Evolutionary conservation across 2,329 filamentous ascomycete genomes (phyloP), one percentile per base, ranked within the genome.

Genomic region (Aspergillus terreus): DNA sequence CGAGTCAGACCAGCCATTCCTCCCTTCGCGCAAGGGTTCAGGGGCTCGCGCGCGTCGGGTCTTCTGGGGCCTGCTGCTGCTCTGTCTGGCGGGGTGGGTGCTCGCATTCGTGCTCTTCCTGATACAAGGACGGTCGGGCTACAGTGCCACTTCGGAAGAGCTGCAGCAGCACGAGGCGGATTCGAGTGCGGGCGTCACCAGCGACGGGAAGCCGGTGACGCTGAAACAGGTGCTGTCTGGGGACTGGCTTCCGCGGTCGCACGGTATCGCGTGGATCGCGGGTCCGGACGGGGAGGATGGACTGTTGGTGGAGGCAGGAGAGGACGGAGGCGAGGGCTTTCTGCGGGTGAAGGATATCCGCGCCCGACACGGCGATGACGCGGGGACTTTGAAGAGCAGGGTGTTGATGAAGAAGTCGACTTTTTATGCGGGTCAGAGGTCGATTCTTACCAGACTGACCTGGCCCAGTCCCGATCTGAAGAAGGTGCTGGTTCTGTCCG

Each of bases 311-410:
- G 88, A 96, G 70, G 79, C 82, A 63, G 68, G 68, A 23, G 84
- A 79, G 46, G 81, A 49, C 21, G 63, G 69, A 1, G 83, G 79
- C 4, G 84, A 89, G 62, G 85, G 86, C 53, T 97, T 87, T 62
- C 75, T 99, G 49, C 82, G 94, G 1, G 89, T 96, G 1, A 88
- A 96, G 67, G 90, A 97, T 69, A 86, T 99, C 48, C 83, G 85
- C 51, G 79, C 78, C 46, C 74, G 79, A 51, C 76, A 79, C 43
- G 66, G 71, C 6, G 67, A 72, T 3, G 67, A 72, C 3, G 67
- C 65, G 2, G 72, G 74, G 3, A 70, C 76, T 5, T 71, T 76
- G 41, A 75, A 79, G 46, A 81, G 82, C 49, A 85, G 80, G 57
- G 88, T 85, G 0, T 75, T 99, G 62, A 95, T 99, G 84, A 82